Evolutionary conservation across 371 early-diverging fungal species (phyloP), one percentile per base, ranked within the genome.

Genomic region (Apophysomyces variabilis): DNA sequence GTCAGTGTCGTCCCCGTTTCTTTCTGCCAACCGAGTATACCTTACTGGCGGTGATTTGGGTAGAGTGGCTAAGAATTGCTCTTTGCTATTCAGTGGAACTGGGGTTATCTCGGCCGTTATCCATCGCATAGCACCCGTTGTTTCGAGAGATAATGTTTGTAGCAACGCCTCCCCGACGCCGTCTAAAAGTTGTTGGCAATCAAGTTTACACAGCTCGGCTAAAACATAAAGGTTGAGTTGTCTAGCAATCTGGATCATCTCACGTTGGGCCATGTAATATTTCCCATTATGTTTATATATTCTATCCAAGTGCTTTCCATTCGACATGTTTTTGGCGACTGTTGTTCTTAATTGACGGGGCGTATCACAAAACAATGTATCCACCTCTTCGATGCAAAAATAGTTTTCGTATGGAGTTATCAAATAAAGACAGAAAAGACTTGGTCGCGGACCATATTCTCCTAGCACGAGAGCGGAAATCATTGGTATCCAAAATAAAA

Each of bases 121-220:
- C 46, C 36, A 57, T 16, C 35, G 54, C 41, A 61, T 38, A 11
- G 47, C 60, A 44, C 39, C 37, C 9, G 21, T 16, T 7, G 12
- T 36, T 50, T 44, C 32, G 6, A 57, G 45, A n/a, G 65, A 56
- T 47, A 57, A 56, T 35, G 71, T 76, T 18, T 43, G 59, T 13
- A 79, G 61, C 18, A 79, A 39, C 11, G 79, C 77, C 37, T 71
- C 74, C 13, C 73, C 68, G 4, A 75, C 71, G 45, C 71, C 64
- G 60, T 61, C 67, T 41, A 70, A 45, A 11, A 79, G 58, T 59
- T 79, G 75, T 39, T 66, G 44, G 12, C 38, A 38, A n/a, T 65
- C 57, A 14, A 79, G 66, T 60, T 70, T 68, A 67, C 75, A 74
- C 32, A 79, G 66, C 60, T 79, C 79, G 37, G 77, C 79, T 3